Evolutionary conservation across 192 early-diverging fungal genomes (phyloP), one percentile per base, ranked within the genome.

Genomic region (Entophlyctis luteolus): DNA sequence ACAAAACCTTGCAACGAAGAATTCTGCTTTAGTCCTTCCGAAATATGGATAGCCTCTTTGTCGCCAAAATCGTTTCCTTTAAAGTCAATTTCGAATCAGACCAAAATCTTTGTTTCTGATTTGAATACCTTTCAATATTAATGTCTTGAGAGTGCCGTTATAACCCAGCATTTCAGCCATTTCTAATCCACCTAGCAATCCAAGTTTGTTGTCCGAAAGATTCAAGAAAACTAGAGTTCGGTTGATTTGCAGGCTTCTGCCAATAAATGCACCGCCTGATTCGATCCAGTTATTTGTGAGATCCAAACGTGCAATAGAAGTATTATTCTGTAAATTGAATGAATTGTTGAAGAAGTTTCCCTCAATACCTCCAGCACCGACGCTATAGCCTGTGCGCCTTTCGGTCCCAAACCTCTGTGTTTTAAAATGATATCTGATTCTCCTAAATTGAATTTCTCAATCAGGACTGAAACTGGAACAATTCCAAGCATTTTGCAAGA

Each of bases 131-230:
- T 48, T 67, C 16, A 84, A 63, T 55, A 73, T 79, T 2, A 84
- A 52, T 8, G 62, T 72, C 49, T 74, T 67, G 23, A 84, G 56
- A 1, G 79, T 74, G 18, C 48, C 54, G 67, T 84, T 84, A 28
- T 73, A 74, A n/a, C 55, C 56, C 29, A 84, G 49, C 78, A 84
- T 78, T 38, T 81, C 74, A 10, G 75, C 72, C 45, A 79, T 76
- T 37, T 79, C 77, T 22, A 52, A 27, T 22, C 57, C 62, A 2
- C 74, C 74, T 25, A 76, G 68, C 0, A 60, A 37, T 57, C 72
- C 70, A 5, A 84, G 49, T 31, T 55, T 49, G 55, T 84, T 84
- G 48, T 75, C 70, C 2, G 77, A 55, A 25, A 84, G 55, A 49
- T 81, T 72, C 34, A 84, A 47, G 32, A 60, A 27, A 0, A 34